Base-by-base conservation (phyloP, 306 rosid species). In the Corylus heterophylla region DNA sequence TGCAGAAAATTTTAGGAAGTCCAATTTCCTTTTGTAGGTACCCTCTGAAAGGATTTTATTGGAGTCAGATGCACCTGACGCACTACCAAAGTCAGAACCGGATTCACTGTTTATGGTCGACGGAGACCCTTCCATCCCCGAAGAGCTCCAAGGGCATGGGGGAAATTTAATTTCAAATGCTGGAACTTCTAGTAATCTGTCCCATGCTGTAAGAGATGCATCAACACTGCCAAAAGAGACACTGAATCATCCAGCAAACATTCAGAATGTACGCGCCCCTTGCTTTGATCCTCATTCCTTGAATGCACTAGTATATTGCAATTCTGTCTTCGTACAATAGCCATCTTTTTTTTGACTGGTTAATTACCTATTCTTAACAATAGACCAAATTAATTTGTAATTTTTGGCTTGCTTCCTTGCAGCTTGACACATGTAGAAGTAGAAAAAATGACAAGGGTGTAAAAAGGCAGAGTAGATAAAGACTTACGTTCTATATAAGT, bases 11-110 rank as follows among this genome's bases (percentile, higher is more conserved):
- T 58, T 6, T 69, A 75, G 78, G 56, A 17, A 42, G 54, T 82
- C 72, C 76, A 55, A 49, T 74, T 67, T 78, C 61, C 5, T 6
- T 73, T 77, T 81, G 35, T 86, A 92, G 96, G 97, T 95, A 71
- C 84, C 98, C 31, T 78, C 85, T 52, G 92, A 91, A 71, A 86
- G 96, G 84, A 87, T 95, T 81, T 82, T 95, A 84, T 76, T 95
- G 89, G 98, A 95, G 93, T 89, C 97, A 0, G 98, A 95, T 85
- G 98, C 98, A n/a, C 98, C 98, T 14, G 96, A 95, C 82, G 98
- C 93, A 11, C 89, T 90, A 18, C 98, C 94, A 13, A 85, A 64
- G 77, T 84, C 87, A 42, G 83, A 77, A 70, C 62, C 69, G 75
- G 87, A 80, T 83, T 82, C 92, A 56, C 83, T 91, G 77, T 71